Evolutionary conservation across 2,329 filamentous ascomycete genomes (phyloP).

Genomic region (Colletotrichum godetiae): DNA sequence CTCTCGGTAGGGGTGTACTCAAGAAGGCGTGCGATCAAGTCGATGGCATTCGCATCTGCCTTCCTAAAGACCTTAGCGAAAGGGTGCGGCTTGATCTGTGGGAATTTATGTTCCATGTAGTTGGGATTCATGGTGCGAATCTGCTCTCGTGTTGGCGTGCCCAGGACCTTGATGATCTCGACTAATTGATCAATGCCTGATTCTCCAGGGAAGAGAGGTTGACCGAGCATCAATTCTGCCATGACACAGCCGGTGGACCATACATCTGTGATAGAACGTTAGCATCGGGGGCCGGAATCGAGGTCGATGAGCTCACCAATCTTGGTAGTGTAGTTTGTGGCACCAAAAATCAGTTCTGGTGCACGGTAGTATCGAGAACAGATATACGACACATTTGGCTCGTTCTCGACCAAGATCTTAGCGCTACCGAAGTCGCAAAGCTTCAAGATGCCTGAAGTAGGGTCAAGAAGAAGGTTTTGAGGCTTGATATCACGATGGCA

Average conservation of each 20-base stretch:
- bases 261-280: slow-evolving; percentile 73
- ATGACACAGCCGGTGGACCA: slow-evolving; percentile 99
- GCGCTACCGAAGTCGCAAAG: slow-evolving; percentile 99
- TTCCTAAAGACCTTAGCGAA: slow-evolving; percentile 99
- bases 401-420: slow-evolving; percentile 98
- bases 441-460: slow-evolving; percentile 90
- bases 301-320: slow-evolving; percentile 78
- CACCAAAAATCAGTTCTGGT: slow-evolving; percentile 97
- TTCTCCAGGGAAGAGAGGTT: slow-evolving; percentile 97
- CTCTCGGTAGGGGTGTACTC: slow-evolving; percentile 99
- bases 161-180: slow-evolving; percentile 99
- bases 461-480: slow-evolving; percentile 95
- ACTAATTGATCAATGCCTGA: slow-evolving; percentile 98
- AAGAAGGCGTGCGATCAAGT: slow-evolving; percentile 90
- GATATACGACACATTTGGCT: slow-evolving; percentile 99
- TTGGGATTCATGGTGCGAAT: slow-evolving; percentile 99
- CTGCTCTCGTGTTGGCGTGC: slow-evolving; percentile 95
- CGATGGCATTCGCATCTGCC: slow-evolving; percentile 91
- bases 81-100: slow-evolving; percentile 98
- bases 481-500: slow-evolving; percentile 99
- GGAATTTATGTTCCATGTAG: slow-evolving; percentile 99
- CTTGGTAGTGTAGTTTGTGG: slow-evolving; percentile 99
- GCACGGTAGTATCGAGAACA: slow-evolving; percentile 99
- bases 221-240: slow-evolving; percentile 98
- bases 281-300: not conserved